Evolutionary conservation across 2,329 filamentous ascomycete genomes (phyloP), one percentile per base, ranked within the genome.

Genomic region (Camillea tinctor): DNA sequence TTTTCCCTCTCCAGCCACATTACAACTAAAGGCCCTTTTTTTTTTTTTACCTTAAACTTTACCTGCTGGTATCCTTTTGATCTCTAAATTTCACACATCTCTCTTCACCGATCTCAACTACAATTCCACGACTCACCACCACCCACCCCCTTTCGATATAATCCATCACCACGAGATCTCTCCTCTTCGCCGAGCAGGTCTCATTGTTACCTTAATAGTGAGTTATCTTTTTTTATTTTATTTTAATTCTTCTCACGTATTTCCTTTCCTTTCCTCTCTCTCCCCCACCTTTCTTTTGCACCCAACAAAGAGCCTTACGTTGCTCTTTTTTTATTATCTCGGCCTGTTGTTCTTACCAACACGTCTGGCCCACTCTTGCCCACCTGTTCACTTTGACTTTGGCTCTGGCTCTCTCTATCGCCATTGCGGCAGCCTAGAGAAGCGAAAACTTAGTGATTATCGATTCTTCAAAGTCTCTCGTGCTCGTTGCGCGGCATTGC

Each of bases 151-250:
- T 67, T 64, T 67, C 67, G 69, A 67, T 66, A 71, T 69, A 66
- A 63, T 68, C 58, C 68, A 69, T 69, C 67, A 68, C 67, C 64
- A 66, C 69, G 61, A 72, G 69, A 72, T 73, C 72, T 72, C 71
- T 72, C 71, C 64, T 15, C 63, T 71, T 71, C 68, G 66, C 66
- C 63, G 72, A 73, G 72, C 72, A 73, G 72, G 71, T 73, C 71
- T 74, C 71, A 69, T 70, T 69, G 64, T 71, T 70, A 66, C 66
- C 61, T 59, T 63, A 30, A 64, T 71, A 68, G 70, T 73, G 71
- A 72, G 71, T 73, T 44, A 15, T 52, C 54, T 20, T 59, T 26
- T 59, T 30, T 30, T 30, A 2, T 11, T 30, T 7, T 11, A n/a
- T n/a, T 30, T 9, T 30, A 30, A 30, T 30, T 7, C 26, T 30